Percentiles rank a stretch among this genome's conserved stretches.
Conservation (phyloP, 2,329 filamentous ascomycete genomes). For the Pleomassaria siparia region DNA sequence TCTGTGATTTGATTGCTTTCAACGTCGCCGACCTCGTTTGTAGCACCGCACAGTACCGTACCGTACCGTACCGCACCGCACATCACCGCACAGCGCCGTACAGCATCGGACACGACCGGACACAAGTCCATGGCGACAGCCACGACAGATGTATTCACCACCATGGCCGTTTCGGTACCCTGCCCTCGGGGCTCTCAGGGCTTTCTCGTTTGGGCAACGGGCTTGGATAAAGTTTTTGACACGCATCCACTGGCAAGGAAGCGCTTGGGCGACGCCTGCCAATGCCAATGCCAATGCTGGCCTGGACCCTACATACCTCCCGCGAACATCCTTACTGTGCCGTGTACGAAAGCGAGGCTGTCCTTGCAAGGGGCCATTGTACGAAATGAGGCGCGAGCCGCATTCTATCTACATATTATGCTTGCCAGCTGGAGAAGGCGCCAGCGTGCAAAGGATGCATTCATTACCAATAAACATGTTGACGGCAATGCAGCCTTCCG, state of each 20-base stretch:
- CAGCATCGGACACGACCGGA: conserved; percentile 1
- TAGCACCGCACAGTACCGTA: conserved; percentile 22
- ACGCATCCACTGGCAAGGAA: conserved; percentile 19
- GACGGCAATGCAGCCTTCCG: conserved; percentile 1
- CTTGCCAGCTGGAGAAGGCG: conserved; percentile 8
- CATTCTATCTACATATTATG: conserved; percentile 14
- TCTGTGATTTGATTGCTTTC: conserved; percentile 18
- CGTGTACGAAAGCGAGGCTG: background rate
- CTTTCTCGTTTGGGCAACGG: background rate
- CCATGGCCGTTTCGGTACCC: conserved; percentile 32
- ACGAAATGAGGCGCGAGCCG: conserved; percentile 7
- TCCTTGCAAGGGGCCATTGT: background rate
- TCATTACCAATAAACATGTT: background rate
- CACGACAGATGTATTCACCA: conserved; percentile 15
- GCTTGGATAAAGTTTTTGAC: conserved; percentile 12
- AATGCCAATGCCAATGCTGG: conserved; percentile 15
- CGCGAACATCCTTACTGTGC: conserved; percentile 24
- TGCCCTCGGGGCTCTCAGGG: conserved; percentile 14
- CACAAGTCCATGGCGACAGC: conserved; percentile 2
- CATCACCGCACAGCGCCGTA: too few species aligned
- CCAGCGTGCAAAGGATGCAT: conserved; percentile 3
- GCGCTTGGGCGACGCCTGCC: conserved; percentile 11
- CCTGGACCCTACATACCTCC: conserved; percentile 15
- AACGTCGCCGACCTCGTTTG: conserved; percentile 30
- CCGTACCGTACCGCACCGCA: too few species aligned